phyloP scores from a whole-genome alignment of 257 asterid genomes.

The Petunia secreta region DNA sequence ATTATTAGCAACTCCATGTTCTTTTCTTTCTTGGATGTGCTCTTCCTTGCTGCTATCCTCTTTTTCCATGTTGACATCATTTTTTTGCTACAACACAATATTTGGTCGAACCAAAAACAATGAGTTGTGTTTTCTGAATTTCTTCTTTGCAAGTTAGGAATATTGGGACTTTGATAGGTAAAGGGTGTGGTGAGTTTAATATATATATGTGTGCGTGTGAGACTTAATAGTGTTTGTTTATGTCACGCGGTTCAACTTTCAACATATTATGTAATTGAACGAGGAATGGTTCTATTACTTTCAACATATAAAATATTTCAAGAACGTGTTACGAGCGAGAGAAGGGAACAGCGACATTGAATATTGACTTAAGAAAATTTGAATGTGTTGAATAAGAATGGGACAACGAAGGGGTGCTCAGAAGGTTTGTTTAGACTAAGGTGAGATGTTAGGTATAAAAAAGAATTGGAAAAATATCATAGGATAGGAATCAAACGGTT shows the following conservation, averaged over 20 bases:
- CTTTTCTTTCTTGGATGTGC: slow-evolving; percentile 22
- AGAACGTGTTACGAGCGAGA: slow-evolving; percentile 7
- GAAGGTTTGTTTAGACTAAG: slow-evolving; percentile 17
- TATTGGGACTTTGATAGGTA: neutral
- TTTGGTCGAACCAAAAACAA: neutral
- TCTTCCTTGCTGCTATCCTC: slow-evolving; percentile 34
- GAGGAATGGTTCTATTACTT: neutral
- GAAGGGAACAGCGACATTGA: slow-evolving; percentile 32
- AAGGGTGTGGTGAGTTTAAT: neutral
- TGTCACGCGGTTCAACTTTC: slow-evolving; percentile 36
- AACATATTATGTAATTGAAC: neutral
- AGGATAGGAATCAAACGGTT: slow-evolving; percentile 26
- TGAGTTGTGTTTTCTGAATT: neutral
- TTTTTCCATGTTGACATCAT: slow-evolving; percentile 41
- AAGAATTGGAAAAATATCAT: slow-evolving; percentile 30
- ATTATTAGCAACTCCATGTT: slow-evolving; percentile 20
- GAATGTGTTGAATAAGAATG: slow-evolving; percentile 26
- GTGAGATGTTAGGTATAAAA: neutral
- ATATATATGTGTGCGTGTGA: slow-evolving; percentile 11
- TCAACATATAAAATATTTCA: neutral
- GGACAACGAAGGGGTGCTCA: slow-evolving; percentile 5
- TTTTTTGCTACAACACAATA: neutral
- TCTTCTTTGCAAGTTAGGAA: slow-evolving; percentile 1
- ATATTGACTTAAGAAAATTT: slow-evolving; percentile 43
- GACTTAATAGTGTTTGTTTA: neutral